phyloP scores from a whole-genome alignment of 2,329 filamentous ascomycete species.

The Aspergillus eucalypticola region DNA sequence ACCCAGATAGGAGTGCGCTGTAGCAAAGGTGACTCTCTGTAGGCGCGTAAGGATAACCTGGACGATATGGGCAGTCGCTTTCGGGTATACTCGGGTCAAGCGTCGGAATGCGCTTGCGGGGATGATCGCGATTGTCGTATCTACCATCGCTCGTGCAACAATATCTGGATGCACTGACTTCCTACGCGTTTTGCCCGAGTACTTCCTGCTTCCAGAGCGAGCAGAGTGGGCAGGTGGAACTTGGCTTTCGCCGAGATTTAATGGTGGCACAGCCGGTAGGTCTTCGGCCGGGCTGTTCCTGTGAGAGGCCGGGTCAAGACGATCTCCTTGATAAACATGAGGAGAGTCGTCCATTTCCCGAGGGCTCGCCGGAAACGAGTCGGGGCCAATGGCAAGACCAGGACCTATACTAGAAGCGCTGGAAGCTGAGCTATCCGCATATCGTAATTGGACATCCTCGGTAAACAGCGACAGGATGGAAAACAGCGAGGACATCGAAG shows the following conservation, averaged over 20 bases:
- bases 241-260: slow-evolving; percentile 64
- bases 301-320: slow-evolving; percentile 20
- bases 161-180: slow-evolving; percentile 94
- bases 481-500: slow-evolving; percentile 97
- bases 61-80: slow-evolving; percentile 94
- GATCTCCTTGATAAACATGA: slow-evolving; percentile 22
- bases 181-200: slow-evolving; percentile 35
- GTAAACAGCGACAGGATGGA: slow-evolving; percentile 97
- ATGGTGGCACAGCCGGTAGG: slow-evolving; percentile 68
- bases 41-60: slow-evolving; percentile 95
- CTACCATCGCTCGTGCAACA: slow-evolving; percentile 90
- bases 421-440: slow-evolving; percentile 58
- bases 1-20: slow-evolving; percentile 91
- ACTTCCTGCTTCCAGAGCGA: slow-evolving; percentile 21
- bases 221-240: slow-evolving; percentile 30
- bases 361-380: slow-evolving; percentile 44
- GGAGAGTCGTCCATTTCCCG: slow-evolving; percentile 31
- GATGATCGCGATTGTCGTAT: slow-evolving; percentile 98
- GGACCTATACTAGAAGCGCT: slow-evolving; percentile 36
- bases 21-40: slow-evolving; percentile 90
- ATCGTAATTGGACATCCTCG: slow-evolving; percentile 81
- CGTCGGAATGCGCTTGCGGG: slow-evolving; percentile 93
- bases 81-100: slow-evolving; percentile 89
- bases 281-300: slow-evolving; percentile 31
- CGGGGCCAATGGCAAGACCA: slow-evolving; percentile 34